These are phyloP conservation scores for Fusarium sp. DNA, from an alignment of 2,329 filamentous ascomycete genomes.

Conservation along the genomic window DNA sequence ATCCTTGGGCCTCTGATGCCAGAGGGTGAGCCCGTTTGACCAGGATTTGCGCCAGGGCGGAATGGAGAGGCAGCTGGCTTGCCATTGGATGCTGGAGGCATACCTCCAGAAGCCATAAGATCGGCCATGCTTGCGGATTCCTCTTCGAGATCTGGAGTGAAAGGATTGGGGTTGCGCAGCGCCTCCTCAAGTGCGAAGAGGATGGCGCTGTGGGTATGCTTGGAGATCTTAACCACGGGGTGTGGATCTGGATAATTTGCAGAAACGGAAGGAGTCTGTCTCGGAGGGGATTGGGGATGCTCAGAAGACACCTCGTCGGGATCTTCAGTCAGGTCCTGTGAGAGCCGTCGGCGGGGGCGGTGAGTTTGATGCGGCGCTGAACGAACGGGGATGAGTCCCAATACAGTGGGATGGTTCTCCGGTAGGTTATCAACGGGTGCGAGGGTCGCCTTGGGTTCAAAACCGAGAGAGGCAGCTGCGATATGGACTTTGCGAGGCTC, in stretches of 20 bases:
- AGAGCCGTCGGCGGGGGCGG: slow-evolving; percentile 50
- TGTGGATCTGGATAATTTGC: slow-evolving; percentile 53
- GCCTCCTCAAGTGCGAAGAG: slow-evolving; percentile 93
- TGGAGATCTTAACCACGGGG: slow-evolving; percentile 73
- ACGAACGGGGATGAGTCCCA: slow-evolving; percentile 49
- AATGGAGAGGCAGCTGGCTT: slow-evolving; percentile 57
- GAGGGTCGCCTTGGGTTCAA: slow-evolving; percentile 52
- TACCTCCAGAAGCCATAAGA: slow-evolving; percentile 67
- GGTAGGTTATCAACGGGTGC: slow-evolving; percentile 34
- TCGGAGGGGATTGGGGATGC: slow-evolving; percentile 40
- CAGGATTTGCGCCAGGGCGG: slow-evolving; percentile 59
- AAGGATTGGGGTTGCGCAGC: slow-evolving; percentile 80
- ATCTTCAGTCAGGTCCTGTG: slow-evolving; percentile 60
- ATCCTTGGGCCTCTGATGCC: slow-evolving; percentile 86
- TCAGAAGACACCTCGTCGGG: slow-evolving; percentile 53
- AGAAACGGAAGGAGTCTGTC: slow-evolving; percentile 43
- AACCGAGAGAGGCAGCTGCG: slow-evolving; percentile 59
- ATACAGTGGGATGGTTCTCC: slow-evolving; percentile 39
- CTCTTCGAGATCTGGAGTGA: slow-evolving; percentile 86
- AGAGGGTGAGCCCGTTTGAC: slow-evolving; percentile 64
- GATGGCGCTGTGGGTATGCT: slow-evolving; percentile 87
- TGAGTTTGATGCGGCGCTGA: slow-evolving; percentile 50
- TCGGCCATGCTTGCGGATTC: slow-evolving; percentile 95
- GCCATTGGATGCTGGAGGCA: slow-evolving; percentile 64
- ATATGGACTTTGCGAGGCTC: slow-evolving; percentile 56